Base-by-base conservation (phyloP, 805 yeast genomes). In the Brettanomyces sp. region DNA sequence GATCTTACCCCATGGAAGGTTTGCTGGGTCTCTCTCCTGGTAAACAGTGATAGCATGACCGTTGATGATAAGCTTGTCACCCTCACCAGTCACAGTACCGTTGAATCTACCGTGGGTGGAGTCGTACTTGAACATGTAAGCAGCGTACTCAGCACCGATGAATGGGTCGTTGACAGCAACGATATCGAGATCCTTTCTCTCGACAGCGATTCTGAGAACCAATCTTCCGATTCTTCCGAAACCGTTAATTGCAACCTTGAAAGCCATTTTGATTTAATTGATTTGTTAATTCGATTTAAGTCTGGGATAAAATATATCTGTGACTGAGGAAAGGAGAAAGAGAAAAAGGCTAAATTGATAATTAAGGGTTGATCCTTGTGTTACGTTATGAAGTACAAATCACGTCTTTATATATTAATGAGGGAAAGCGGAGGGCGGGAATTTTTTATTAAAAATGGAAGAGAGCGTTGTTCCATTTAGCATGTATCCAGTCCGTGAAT, bases 181-280 rank as follows among this genome's bases (percentile, higher is more conserved):
- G 54, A 88, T 83, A 60, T 84, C 77, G 62, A 88, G 82, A 70
- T 82, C 89, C 48, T 73, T 67, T 78, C 87, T 79, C 50, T 67
- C 55, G 55, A 86, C 70, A 52, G 95, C 95, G 65, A 85, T 76
- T 76, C 95, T 82, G 60, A 87, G 73, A 54, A 82, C 95, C 59
- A 86, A 78, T 73, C 95, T 86, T 57, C 95, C 95, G 64, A 86
- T 86, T 73, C 95, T 82, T 63, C 95, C 95, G 83, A 86, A 86
- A 61, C 95, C 95, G 80, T 86, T 86, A 68, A 86, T 87, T 73
- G 95, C 95, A 68, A 86, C 77, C 60, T 77, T 81, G 66, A 77
- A 32, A 41, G 38, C 28, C 43, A 41, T 41, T 13, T 13, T 40
- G 42, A 25, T 24, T 18, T 23, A 21, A 40, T 24, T 14, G 24